phyloP scores from a whole-genome alignment of 208 protist genomes.

The Crithidia expoeki region DNA sequence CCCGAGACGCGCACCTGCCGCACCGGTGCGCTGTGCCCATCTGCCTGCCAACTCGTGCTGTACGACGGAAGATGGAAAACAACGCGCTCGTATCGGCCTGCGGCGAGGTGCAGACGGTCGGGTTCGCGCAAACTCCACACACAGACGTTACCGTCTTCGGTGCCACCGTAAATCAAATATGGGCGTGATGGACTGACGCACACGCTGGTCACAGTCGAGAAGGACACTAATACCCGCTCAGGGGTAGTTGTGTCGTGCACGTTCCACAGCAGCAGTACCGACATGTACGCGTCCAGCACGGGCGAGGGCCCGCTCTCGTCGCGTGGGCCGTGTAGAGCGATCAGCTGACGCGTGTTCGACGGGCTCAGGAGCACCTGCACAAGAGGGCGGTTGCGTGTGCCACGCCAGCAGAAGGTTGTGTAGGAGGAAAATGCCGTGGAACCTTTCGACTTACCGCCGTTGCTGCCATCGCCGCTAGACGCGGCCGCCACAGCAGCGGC shows the following conservation, averaged over 20 bases:
- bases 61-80: constrained; percentile 76
- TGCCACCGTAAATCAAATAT: constrained; percentile 71
- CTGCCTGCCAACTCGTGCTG: constrained; percentile 67
- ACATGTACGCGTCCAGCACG: constrained; percentile 59
- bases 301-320: constrained; percentile 41
- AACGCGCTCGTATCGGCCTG: constrained; percentile 47
- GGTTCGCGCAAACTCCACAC: constrained; percentile 84
- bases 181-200: constrained; percentile 67
- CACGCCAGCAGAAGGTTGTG: constrained; percentile 49
- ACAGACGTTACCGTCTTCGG: constrained; percentile 70
- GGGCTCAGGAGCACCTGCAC: constrained; percentile 57
- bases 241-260: constrained; percentile 56
- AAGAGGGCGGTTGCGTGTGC: constrained; percentile 56
- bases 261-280: constrained; percentile 83
- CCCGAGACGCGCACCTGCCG: constrained; percentile 59
- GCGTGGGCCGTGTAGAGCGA: constrained; percentile 48
- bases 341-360: constrained; percentile 46
- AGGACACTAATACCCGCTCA: constrained; percentile 67
- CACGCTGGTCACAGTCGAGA: constrained; percentile 50
- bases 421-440: constrained; percentile 63
- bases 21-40: constrained; percentile 65
- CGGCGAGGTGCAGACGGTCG: constrained; percentile 66
- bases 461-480: neutral
- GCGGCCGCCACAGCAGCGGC: constrained; percentile 4
- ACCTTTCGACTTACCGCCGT: constrained; percentile 39